Conservation (phyloP, 306 rosid genomes). For the barrel medic (Medicago truncatula) region DNA sequence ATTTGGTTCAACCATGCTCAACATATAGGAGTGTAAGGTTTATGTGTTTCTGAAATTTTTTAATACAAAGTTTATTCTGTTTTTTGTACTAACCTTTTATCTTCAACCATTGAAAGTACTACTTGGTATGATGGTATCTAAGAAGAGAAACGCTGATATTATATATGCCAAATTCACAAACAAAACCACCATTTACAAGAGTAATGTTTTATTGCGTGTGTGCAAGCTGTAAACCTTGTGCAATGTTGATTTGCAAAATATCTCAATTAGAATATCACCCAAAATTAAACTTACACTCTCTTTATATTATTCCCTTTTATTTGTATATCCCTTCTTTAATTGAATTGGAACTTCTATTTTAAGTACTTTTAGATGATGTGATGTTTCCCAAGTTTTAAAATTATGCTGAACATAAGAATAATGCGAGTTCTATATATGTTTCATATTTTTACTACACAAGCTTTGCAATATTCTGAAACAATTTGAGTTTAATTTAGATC, state of each 20-base stretch:
- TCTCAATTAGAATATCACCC: conserved; percentile 29
- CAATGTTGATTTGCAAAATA: conserved; percentile 42
- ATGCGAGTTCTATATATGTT: conserved; percentile 17
- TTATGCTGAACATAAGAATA: conserved; percentile 31
- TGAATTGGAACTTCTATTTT: conserved; percentile 20
- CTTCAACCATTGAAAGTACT: conserved; percentile 27
- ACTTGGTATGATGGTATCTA: background rate
- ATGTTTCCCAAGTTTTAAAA: conserved; percentile 22
- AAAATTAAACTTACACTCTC: conserved; percentile 38
- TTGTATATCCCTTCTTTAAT: conserved; percentile 36
- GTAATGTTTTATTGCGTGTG: background rate
- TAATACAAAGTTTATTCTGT: conserved; percentile 41
- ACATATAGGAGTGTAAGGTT: conserved; percentile 36
- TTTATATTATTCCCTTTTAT: conserved; percentile 1
- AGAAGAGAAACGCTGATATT: no score
- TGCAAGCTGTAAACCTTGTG: conserved; percentile 49
- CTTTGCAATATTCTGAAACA: conserved; percentile 40
- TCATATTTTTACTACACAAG: conserved; percentile 20
- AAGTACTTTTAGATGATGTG: conserved; percentile 17
- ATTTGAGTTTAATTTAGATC: conserved; percentile 4
- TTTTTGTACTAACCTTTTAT: conserved; percentile 11
- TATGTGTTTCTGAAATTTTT: conserved; percentile 34
- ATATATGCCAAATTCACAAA: conserved; percentile 13
- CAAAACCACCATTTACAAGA: conserved; percentile 23
- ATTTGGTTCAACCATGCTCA: conserved; percentile 46